A percentile compares a stretch with the other conserved stretches of the same genome.
phyloP scores from a whole-genome alignment of 345 rosid genomes.

The Eucalyptus albens region DNA sequence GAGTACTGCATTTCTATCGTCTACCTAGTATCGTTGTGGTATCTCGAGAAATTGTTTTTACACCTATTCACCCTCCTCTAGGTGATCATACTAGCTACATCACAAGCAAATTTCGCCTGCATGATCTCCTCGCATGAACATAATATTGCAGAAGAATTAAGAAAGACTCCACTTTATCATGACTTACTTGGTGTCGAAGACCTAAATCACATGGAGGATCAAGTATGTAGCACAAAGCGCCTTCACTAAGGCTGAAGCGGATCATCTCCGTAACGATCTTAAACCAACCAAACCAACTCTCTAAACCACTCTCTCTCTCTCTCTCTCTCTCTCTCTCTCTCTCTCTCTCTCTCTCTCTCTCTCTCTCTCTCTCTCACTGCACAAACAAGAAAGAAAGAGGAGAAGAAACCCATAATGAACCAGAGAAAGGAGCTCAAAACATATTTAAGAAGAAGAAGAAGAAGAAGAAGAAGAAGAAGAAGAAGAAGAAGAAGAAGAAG shows the following conservation, averaged over 20 bases:
- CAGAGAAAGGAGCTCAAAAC: not conserved
- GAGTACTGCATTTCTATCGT: too few species aligned
- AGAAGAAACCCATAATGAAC: not conserved
- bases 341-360: rapidly evolving
- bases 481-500: not conserved
- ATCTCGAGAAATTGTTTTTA: too few species aligned
- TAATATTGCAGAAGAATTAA: not conserved
- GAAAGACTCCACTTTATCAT: not conserved
- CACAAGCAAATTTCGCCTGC: not conserved
- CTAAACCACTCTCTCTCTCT: not conserved
- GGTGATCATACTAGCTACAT: too few species aligned
- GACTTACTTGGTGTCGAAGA: not conserved
- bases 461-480: too few species aligned
- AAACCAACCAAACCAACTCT: not conserved
- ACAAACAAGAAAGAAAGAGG: not conserved
- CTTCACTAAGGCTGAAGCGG: not conserved
- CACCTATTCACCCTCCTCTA: too few species aligned
- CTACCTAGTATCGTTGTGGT: too few species aligned
- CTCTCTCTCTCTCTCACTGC: not conserved
- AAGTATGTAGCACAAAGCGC: too few species aligned
- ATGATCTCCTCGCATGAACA: not conserved
- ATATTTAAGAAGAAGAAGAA: too few species aligned
- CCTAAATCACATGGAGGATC: not conserved
- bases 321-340: not conserved
- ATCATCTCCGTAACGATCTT: not conserved